Conservation (phyloP, 2,329 filamentous ascomycete genomes). For the Cytospora paraplurivora region DNA sequence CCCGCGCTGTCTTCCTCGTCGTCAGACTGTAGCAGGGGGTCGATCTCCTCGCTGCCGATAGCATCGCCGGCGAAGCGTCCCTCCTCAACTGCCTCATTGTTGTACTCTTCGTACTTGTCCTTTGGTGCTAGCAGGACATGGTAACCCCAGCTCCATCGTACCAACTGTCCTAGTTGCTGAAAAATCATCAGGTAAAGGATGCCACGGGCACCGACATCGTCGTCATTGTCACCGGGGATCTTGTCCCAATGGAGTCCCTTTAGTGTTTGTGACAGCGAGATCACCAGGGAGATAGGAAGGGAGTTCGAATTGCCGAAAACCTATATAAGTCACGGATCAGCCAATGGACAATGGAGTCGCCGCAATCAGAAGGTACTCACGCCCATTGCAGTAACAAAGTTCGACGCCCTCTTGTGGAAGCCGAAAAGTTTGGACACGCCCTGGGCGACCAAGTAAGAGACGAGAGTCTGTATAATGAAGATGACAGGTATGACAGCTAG, state of each 20-base stretch:
- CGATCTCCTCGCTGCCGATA: constrained; percentile 46
- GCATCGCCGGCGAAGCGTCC: constrained; percentile 59
- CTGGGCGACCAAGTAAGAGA: constrained; percentile 79
- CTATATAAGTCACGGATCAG: constrained; percentile 39
- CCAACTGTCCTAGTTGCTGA: constrained; percentile 92
- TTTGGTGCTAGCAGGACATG: constrained; percentile 90
- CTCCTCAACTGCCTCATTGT: constrained; percentile 55
- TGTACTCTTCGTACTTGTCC: constrained; percentile 68
- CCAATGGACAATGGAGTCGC: neutral
- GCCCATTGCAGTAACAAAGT: constrained; percentile 97
- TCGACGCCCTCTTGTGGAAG: constrained; percentile 81
- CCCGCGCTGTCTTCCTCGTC: constrained; percentile 43
- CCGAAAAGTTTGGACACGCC: constrained; percentile 73
- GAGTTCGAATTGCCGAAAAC: constrained; percentile 99
- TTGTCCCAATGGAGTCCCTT: constrained; percentile 91
- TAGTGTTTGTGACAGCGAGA: constrained; percentile 90
- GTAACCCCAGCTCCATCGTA: constrained; percentile 98
- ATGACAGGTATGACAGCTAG: constrained; percentile 94
- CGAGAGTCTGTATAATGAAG: constrained; percentile 81
- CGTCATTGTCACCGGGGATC: constrained; percentile 89
- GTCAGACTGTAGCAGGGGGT: constrained; percentile 50
- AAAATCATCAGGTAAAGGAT: constrained; percentile 97
- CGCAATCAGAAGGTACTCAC: constrained; percentile 35
- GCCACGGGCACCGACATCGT: constrained; percentile 89
- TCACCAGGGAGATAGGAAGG: constrained; percentile 90